phyloP scores from a whole-genome alignment of 169 alveolate species.

The Cryptosporidium ubiquitum region DNA sequence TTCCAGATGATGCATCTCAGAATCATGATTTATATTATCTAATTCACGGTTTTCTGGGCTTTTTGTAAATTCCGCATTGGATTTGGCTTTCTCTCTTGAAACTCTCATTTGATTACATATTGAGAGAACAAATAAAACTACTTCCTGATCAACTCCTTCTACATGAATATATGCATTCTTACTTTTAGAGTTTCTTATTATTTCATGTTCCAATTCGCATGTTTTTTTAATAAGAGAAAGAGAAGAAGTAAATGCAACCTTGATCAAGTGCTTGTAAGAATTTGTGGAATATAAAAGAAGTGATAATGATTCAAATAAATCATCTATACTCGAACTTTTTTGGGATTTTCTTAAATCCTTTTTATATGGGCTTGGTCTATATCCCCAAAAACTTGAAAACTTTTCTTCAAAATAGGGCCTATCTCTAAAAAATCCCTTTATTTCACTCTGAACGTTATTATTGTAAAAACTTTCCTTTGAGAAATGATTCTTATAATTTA shows the following conservation, averaged over 20 bases:
- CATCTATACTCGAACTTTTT: neutral
- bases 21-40: neutral
- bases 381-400: constrained; percentile 64
- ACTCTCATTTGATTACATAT: neutral
- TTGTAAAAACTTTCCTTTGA: neutral
- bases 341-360: constrained; percentile 13
- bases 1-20: constrained; percentile 9
- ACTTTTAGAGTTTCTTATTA: neutral
- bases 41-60: neutral
- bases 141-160: constrained; percentile 58
- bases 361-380: constrained; percentile 39
- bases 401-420: neutral
- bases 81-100: neutral
- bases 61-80: neutral
- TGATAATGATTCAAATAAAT: constrained; percentile 53
- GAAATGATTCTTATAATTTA: neutral
- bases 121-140: constrained; percentile 27
- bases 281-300: constrained; percentile 28
- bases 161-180: constrained; percentile 30
- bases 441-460: neutral
- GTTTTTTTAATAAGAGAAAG: constrained; percentile 6
- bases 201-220: constrained; percentile 34
- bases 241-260: constrained; percentile 9
- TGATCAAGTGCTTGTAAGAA: neutral
- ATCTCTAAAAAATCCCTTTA: neutral